Evolutionary conservation across 805 yeast species (phyloP).

Genomic region (Myxozyma sirexii): DNA sequence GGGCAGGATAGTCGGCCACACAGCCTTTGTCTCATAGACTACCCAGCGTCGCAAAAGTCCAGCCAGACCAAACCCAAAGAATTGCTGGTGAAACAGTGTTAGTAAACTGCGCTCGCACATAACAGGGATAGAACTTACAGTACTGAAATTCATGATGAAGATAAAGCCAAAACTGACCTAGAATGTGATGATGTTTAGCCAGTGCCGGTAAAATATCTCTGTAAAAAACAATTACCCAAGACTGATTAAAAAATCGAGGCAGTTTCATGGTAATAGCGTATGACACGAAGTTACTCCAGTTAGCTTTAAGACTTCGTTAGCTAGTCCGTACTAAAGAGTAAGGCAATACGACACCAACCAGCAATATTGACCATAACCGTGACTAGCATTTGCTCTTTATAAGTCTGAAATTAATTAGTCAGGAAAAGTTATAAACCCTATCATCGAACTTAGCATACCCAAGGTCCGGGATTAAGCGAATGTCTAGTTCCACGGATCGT

Average conservation of each 20-base stretch:
- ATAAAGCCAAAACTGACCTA: slow-evolving; percentile 54
- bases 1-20: slow-evolving; percentile 59
- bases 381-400: slow-evolving; percentile 64
- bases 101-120: no score
- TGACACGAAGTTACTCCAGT: slow-evolving; percentile 25
- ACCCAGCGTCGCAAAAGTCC: slow-evolving; percentile 62
- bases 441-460: no score
- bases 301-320: no score
- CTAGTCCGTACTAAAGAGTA: no score
- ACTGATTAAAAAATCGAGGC: slow-evolving; percentile 28
- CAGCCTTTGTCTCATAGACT: slow-evolving; percentile 48
- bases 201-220: no score
- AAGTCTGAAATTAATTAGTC: no score
- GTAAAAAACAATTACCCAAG: no score
- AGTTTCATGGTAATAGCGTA: slow-evolving; percentile 14
- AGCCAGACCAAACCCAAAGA: slow-evolving; percentile 69
- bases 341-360: slow-evolving; percentile 25
- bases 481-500: slow-evolving; percentile 43
- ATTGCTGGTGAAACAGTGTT: slow-evolving; percentile 58
- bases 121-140: no score
- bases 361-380: slow-evolving; percentile 44
- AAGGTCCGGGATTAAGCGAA: slow-evolving; percentile 61
- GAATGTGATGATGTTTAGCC: no score
- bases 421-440: no score
- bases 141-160: no score